These are phyloP conservation scores for Amborella trichopoda DNA, from an alignment of 164 flowering plant species.

Conservation along the genomic window DNA sequence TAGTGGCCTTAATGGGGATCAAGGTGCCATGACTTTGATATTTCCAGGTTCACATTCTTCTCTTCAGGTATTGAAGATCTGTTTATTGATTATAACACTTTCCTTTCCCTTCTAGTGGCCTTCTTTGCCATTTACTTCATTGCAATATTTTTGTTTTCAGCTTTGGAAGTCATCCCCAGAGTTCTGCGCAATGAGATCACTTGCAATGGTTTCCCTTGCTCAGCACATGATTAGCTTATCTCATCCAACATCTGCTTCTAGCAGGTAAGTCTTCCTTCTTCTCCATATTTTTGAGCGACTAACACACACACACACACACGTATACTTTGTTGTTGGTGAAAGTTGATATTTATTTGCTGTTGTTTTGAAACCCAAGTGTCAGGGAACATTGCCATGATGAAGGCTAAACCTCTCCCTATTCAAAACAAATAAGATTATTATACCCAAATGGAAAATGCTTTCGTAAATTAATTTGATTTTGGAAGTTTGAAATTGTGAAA, in stretches of 20 bases:
- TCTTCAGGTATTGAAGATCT: constrained; percentile 64
- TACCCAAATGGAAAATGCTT: too few species aligned
- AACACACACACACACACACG: too few species aligned
- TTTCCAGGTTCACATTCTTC: constrained; percentile 55
- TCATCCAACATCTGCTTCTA: constrained; percentile 51
- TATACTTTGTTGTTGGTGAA: too few species aligned
- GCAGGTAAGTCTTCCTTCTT: too few species aligned
- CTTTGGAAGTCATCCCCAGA: constrained; percentile 92
- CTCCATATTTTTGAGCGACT: too few species aligned
- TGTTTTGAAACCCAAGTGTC: too few species aligned
- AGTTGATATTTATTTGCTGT: too few species aligned
- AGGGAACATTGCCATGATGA: too few species aligned
- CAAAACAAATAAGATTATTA: too few species aligned
- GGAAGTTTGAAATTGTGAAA: too few species aligned
- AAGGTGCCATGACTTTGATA: constrained; percentile 73
- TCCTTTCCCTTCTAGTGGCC: background rate
- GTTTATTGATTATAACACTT: background rate
- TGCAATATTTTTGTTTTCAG: constrained; percentile 30
- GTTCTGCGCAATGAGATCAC: constrained; percentile 82
- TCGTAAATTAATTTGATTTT: too few species aligned
- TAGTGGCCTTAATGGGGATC: constrained; percentile 83
- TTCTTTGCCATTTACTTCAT: background rate
- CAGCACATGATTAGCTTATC: constrained; percentile 75
- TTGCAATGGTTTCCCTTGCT: constrained; percentile 88
- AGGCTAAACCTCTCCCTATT: too few species aligned